Base-by-base conservation (phyloP, 228 moss, liverwort and hornwort genomes). In the Sphagnum fallax region DNA sequence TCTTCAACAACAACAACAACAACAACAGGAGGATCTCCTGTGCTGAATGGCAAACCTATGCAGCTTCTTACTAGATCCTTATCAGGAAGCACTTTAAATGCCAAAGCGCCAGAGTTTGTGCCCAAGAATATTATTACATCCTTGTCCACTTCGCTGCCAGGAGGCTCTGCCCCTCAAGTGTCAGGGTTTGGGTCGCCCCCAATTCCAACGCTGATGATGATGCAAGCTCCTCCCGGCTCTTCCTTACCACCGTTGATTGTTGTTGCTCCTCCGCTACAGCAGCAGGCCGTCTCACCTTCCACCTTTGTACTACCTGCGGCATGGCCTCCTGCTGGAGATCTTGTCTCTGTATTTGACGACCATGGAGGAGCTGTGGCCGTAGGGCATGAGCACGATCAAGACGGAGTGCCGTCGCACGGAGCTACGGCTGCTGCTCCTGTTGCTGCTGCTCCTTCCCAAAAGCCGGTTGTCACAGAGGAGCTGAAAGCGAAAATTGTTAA, bases 401-500 rank as follows among this genome's bases (percentile, higher is more conserved):
- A 32, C 32, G 32, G 32, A 55, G 55, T 55, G 55, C 55, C 8
- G 55, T 68, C 79, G 18, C 55, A 55, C 9, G 55, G 55, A 55
- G 70, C 79, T 65, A 74, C 79, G 66, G 71, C 79, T 65, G 49
- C 67, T 51, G 67, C 62, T 60, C 63, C 62, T 5, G 32, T 32
- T 65, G 49, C 67, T 51, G 67, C 62, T 60, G 71, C 57, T 5
- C 71, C 70, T 71, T 74, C 61, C 70, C 68, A 70, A 32, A 79
- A 79, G 60, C 75, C 78, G 5, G 79, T 75, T 14, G 69, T 82
- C 53, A 79, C 48, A 14, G 85, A 85, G 52, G 85, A 85, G 72
- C 85, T 85, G 50, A 85, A 79, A 72, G 81, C 79, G 13, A 85
- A 79, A 79, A 85, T 85, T 61, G 79, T 85, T 13, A 85, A 85